Conservation (phyloP, 169 alveolate genomes). For the Fabrea salina region DNA sequence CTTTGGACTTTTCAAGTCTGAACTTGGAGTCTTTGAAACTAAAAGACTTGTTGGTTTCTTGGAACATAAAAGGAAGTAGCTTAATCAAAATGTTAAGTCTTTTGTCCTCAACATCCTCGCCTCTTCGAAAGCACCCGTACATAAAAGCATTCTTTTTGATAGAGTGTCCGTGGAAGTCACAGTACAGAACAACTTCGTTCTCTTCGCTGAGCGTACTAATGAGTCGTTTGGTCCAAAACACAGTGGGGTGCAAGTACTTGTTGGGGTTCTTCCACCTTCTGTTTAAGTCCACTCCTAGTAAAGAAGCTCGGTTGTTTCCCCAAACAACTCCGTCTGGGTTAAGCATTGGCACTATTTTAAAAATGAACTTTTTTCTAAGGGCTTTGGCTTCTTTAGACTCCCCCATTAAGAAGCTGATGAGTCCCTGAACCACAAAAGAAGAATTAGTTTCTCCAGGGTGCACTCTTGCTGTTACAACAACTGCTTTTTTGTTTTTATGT, state of each 20-base stretch:
- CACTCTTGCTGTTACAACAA: conserved; percentile 79
- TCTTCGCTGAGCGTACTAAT: conserved; percentile 57
- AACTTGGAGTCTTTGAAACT: conserved; percentile 33
- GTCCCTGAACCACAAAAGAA: conserved; percentile 76
- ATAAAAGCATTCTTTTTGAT: conserved; percentile 55
- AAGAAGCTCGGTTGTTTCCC: conserved; percentile 60
- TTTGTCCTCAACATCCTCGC: not conserved
- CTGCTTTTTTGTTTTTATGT: conserved; percentile 21
- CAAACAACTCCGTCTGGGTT: conserved; percentile 70
- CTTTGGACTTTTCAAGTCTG: conserved; percentile 24
- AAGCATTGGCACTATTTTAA: conserved; percentile 71
- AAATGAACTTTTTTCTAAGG: conserved; percentile 79
- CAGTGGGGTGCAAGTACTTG: conserved; percentile 57
- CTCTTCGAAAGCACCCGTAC: conserved; percentile 51
- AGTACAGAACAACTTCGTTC: conserved; percentile 69
- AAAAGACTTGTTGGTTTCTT: conserved; percentile 27
- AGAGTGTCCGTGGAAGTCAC: conserved; percentile 78
- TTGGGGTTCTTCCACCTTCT: conserved; percentile 64
- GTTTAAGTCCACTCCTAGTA: conserved; percentile 68
- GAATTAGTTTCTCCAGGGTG: conserved; percentile 89
- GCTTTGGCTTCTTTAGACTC: conserved; percentile 24
- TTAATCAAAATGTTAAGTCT: conserved; percentile 26
- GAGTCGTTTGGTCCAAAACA: conserved; percentile 51
- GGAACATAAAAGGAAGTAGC: conserved; percentile 36
- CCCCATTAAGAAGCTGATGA: conserved; percentile 33